Percentiles rank a stretch among this genome's conserved stretches.
phyloP scores from a whole-genome alignment of 345 rosid genomes.

The Odontarrhena argentea region DNA sequence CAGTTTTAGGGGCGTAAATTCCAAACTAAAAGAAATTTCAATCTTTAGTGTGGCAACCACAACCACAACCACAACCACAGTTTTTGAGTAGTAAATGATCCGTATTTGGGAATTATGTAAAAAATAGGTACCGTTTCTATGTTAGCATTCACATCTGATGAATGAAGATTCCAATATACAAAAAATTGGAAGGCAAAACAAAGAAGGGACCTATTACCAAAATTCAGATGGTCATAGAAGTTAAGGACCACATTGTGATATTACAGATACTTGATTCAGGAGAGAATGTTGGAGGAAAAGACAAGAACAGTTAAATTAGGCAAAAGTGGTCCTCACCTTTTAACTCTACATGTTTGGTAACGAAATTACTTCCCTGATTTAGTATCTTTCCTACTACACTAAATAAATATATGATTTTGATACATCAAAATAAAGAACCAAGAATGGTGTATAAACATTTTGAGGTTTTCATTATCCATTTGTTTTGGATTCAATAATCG shows the following conservation, averaged over 20 bases:
- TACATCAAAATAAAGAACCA: slow-evolving; percentile 29
- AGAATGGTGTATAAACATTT: slow-evolving; percentile 31
- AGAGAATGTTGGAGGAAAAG: slow-evolving; percentile 26
- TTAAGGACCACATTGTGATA: slow-evolving; percentile 27
- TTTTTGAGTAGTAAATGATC: not conserved
- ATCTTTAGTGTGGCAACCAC: not conserved
- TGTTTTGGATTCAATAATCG: not conserved
- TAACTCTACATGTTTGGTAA: slow-evolving; percentile 23
- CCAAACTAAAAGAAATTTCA: not conserved
- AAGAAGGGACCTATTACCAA: slow-evolving; percentile 10
- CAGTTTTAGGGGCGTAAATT: no score
- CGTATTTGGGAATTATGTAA: not conserved
- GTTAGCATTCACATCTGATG: not conserved
- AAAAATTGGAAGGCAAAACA: not conserved
- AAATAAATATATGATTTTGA: slow-evolving; percentile 13
- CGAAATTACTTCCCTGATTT: slow-evolving; percentile 14
- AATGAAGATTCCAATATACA: not conserved
- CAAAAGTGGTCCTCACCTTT: slow-evolving; percentile 16
- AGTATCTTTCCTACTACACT: slow-evolving; percentile 8
- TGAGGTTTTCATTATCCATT: not conserved
- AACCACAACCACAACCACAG: not conserved
- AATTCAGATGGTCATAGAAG: slow-evolving; percentile 23
- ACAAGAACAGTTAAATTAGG: not conserved
- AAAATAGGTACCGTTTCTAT: not conserved
- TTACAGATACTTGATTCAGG: slow-evolving; percentile 13